A percentile compares a stretch with the other conserved stretches of the same genome.
These are phyloP conservation scores for Breviolum minutum DNA, from an alignment of 73 alveolate genomes.

Conservation along the genomic window DNA sequence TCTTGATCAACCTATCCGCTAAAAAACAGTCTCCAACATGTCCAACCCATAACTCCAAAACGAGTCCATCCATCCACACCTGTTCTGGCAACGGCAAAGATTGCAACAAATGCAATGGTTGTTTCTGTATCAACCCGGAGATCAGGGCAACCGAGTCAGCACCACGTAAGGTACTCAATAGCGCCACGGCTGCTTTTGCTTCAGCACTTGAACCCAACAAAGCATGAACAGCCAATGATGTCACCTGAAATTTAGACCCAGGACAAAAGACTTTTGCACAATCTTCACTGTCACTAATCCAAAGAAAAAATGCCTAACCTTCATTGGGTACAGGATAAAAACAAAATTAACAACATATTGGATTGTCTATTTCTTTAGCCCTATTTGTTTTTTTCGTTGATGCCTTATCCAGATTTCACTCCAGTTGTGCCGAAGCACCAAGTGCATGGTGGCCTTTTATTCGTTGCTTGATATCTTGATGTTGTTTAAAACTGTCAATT, in stretches of 20 bases:
- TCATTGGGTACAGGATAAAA: background rate
- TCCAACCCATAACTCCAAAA: no score
- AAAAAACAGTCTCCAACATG: no score
- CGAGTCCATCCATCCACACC: background rate
- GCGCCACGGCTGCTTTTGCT: conserved; percentile 7
- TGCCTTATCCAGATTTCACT: background rate
- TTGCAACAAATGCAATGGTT: conserved; percentile 29
- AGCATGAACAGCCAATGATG: background rate
- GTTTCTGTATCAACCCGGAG: conserved; percentile 9
- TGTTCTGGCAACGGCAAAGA: background rate
- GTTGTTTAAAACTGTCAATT: background rate
- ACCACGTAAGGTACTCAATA: background rate
- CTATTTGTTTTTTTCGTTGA: no score
- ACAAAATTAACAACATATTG: no score
- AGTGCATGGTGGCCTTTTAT: no score
- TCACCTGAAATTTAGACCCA: background rate
- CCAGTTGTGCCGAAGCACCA: background rate
- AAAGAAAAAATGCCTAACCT: background rate
- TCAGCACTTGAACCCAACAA: background rate
- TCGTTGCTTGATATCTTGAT: no score
- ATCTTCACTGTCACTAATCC: background rate
- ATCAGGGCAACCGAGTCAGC: background rate
- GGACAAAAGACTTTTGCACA: background rate
- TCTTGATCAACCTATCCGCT: no score
- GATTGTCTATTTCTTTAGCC: no score